Base-by-base conservation (phyloP, 225 moss, liverwort and hornwort species). In the Thuidium tamariscinum region DNA sequence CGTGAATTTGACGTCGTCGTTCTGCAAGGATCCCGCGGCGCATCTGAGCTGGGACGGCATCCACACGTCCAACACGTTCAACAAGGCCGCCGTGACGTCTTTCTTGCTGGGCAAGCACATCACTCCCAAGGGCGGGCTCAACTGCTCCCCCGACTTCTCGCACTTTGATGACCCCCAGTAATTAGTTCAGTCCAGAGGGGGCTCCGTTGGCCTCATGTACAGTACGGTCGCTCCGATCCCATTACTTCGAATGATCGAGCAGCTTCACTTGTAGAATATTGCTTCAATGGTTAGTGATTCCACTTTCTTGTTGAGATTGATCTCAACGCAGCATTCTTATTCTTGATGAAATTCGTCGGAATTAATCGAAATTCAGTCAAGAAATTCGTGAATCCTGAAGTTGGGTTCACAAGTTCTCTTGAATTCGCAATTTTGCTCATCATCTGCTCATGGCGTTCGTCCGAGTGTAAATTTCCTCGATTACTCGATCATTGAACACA, bases 31-130 rank as follows among this genome's bases (percentile, higher is more conserved):
- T 60, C 60, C 60, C 60, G 26, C 60, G 5, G 60, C 60, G 60
- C 60, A 60, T 60, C 27, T 60, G 60, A 60, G 60, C 60, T 60
- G 60, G 60, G 94, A 94, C 36, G 92, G 94, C 63, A 89, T 91
- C 84, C 91, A 92, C 71, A 86, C 84, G 30, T 92, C 91, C 54
- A 86, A 90, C 78, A 87, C 89, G 13, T 83, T 92, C 69, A 89
- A 85, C 86, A 93, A 89, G 79, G 88, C 90, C 16, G 82, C 82
- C 0, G 90, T 87, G 27, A 85, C 82, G 30, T 82, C 62, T 15
- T 92, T 94, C 68, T 32, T 92, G 63, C 55, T 3, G 46, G 92
- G 87, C n/a, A 2, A 88, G 79, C 86, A 91, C 84, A 77, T 92
- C 81, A 78, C 69, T 4, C 94, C 89, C 2, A 42, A 57, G 83